phyloP scores from a whole-genome alignment of 257 asterid genomes.

The Ocimum tenuiflorum region DNA sequence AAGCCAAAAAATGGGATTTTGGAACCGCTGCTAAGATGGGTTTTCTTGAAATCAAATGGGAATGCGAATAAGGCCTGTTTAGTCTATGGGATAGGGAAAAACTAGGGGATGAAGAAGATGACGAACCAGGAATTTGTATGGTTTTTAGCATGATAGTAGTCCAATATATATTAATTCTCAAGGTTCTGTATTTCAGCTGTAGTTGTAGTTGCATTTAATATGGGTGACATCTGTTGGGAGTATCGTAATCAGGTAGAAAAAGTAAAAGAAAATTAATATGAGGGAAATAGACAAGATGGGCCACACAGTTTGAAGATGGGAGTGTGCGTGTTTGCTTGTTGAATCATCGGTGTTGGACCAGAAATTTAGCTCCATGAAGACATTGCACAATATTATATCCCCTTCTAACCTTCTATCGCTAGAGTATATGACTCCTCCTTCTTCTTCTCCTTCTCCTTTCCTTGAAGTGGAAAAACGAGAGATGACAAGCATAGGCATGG shows the following conservation, averaged over 20 bases:
- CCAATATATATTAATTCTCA: not conserved
- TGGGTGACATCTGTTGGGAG: constrained; percentile 4
- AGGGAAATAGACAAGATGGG: constrained; percentile 4
- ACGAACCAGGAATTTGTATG: constrained; percentile 69
- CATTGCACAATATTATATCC: no score
- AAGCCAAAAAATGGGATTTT: constrained; percentile 14
- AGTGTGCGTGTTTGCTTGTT: not conserved
- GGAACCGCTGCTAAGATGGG: constrained; percentile 29
- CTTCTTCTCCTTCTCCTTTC: no score
- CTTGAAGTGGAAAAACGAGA: no score
- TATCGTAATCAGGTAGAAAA: not conserved
- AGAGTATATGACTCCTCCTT: no score
- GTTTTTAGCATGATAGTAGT: constrained; percentile 62
- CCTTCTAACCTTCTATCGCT: no score
- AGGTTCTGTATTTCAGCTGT: constrained; percentile 6
- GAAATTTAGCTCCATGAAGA: no score
- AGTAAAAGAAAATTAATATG: not conserved
- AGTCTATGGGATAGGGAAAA: constrained; percentile 41
- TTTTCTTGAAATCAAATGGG: constrained; percentile 44
- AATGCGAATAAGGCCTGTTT: constrained; percentile 41
- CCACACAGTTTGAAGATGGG: constrained; percentile 8
- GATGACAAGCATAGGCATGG: no score
- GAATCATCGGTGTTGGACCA: not conserved
- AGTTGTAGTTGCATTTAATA: not conserved
- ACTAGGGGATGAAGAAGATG: constrained; percentile 53